phyloP scores from a whole-genome alignment of 2,329 filamentous ascomycete genomes.

The Colletotrichum tabaci region DNA sequence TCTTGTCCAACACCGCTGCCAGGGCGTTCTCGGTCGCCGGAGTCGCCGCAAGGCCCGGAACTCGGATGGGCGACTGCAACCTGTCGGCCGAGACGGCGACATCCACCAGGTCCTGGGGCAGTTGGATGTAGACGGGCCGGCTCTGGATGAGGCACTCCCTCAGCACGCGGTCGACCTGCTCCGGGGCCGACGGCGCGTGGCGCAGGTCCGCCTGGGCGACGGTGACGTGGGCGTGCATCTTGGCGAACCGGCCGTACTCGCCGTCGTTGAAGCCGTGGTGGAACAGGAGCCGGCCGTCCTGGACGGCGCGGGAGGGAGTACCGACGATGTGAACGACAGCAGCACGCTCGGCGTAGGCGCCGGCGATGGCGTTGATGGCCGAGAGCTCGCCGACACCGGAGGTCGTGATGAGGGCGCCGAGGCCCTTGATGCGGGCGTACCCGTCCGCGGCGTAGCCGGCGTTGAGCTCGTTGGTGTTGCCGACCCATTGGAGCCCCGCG shows the following conservation, averaged over 20 bases:
- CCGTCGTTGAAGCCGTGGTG: constrained; percentile 70
- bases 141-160: constrained; percentile 66
- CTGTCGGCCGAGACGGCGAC: constrained; percentile 51
- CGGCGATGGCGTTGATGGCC: constrained; percentile 72
- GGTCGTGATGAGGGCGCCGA: constrained; percentile 68
- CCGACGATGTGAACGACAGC: constrained; percentile 73
- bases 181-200: constrained; percentile 60
- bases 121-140: constrained; percentile 69
- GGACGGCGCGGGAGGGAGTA: constrained; percentile 60
- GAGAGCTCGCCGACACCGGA: constrained; percentile 73
- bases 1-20: constrained; percentile 54
- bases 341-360: constrained; percentile 69
- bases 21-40: constrained; percentile 49
- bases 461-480: constrained; percentile 72
- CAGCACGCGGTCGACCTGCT: constrained; percentile 66
- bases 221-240: constrained; percentile 65
- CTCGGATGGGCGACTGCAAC: constrained; percentile 48
- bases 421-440: constrained; percentile 68
- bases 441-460: constrained; percentile 71
- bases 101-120: constrained; percentile 68
- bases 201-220: constrained; percentile 63
- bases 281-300: constrained; percentile 59
- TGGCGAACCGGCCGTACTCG: constrained; percentile 65
- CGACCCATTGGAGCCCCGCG: constrained; percentile 59
- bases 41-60: constrained; percentile 38